These are phyloP conservation scores for Tephrocybe sp. DNA, from an alignment of 768 basidiomycete species.

Conservation along the genomic window DNA sequence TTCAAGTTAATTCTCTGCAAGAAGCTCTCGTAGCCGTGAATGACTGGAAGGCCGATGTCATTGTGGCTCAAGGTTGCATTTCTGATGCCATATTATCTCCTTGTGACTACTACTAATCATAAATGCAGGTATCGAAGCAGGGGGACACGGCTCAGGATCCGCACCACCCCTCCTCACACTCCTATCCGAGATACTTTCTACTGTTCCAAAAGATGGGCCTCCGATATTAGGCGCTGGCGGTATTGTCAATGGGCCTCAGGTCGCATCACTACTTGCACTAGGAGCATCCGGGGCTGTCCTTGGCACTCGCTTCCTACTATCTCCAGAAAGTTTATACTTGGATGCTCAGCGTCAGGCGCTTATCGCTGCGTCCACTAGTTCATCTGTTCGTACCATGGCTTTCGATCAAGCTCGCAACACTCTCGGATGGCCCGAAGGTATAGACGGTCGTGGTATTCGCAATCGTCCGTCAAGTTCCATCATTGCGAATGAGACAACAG, in stretches of 20 bases:
- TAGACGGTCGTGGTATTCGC: slow-evolving; percentile 61
- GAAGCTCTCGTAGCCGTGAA: slow-evolving; percentile 59
- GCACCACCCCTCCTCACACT: slow-evolving; percentile 62
- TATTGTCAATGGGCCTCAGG: slow-evolving; percentile 57
- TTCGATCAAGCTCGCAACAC: slow-evolving; percentile 60
- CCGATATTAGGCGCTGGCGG: slow-evolving; percentile 77
- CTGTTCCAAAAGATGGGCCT: slow-evolving; percentile 39
- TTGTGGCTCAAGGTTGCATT: slow-evolving; percentile 72
- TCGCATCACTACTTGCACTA: slow-evolving; percentile 61
- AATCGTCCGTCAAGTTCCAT: slow-evolving; percentile 37
- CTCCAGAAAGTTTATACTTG: slow-evolving; percentile 61
- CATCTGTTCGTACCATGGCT: slow-evolving; percentile 57
- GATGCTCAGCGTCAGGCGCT: slow-evolving; percentile 53
- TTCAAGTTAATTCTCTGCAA: slow-evolving; percentile 59
- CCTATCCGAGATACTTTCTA: slow-evolving; percentile 50
- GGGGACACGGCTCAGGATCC: slow-evolving; percentile 65
- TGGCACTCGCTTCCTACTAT: slow-evolving; percentile 74
- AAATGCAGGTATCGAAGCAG: slow-evolving; percentile 69
- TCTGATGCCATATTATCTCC: slow-evolving; percentile 2
- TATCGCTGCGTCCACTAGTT: slow-evolving; percentile 39
- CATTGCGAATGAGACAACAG: too few relatives aligned
- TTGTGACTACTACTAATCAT: slow-evolving; percentile 6
- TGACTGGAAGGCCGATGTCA: slow-evolving; percentile 68
- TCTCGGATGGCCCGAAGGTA: slow-evolving; percentile 55
- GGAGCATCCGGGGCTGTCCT: slow-evolving; percentile 68